Base-by-base conservation (phyloP, 2,329 filamentous ascomycete genomes). In the Pseudogymnoascus sp. region DNA sequence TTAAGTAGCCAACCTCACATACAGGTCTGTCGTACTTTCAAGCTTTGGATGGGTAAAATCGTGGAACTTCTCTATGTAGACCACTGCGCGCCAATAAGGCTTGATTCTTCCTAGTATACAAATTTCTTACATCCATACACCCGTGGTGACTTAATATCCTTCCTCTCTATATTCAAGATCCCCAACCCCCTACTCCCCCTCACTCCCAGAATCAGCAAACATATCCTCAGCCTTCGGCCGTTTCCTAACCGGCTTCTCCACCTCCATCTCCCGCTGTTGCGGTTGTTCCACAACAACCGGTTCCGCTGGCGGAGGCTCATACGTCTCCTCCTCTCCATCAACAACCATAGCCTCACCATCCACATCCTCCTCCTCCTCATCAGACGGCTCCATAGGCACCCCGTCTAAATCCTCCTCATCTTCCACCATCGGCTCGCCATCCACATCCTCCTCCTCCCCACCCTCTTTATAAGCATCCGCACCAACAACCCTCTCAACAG, bases 161-260 rank as follows among this genome's bases (percentile, higher is more conserved):
- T 12, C 16, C 4, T 18, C 18, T 10, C 2, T 10, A 4, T 44
- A 44, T 5, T 12, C 11, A 44, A 21, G 40, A 44, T 5, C 38
- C 38, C 7, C 0, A 1, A 18, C 3, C 38, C 44, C 6, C 8
- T 37, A 25, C 14, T 60, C 64, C 56, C 69, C 68, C 35, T 73
- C 71, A 64, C 70, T 82, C 68, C 89, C 89, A 4, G 87, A 89
- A 73, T 89, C 88, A 10, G 88, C 90, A 82, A 94, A 95, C 90
- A 94, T 92, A 72, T 94, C 90, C 68, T 89, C 89, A 4, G 90
- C 90, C 68, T 86, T 85, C 74, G 90, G 88, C 66, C 88, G 82
- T 71, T 83, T 88, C 69, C 83, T 79, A 67, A 78, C 71, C 63
- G 71, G 65, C 37, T 28, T 44, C 50, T 23, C 59, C 40, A 11